Conservation (phyloP, 306 rosid genomes). For the Casuarina glauca region DNA sequence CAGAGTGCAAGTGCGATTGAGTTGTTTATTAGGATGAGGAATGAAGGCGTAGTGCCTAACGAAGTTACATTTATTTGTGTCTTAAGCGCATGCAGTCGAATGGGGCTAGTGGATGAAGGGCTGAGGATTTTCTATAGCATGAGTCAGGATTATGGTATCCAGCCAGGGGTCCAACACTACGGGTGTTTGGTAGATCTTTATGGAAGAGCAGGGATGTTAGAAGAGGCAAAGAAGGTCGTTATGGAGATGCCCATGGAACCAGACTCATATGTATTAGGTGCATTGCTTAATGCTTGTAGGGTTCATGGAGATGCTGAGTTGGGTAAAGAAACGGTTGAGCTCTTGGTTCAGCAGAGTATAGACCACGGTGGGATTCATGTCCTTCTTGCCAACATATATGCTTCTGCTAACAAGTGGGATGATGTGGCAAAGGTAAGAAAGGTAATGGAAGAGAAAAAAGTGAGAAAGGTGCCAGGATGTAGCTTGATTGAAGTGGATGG, state of each 20-base stretch:
- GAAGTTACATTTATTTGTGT: constrained; percentile 48
- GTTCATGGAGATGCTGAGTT: constrained; percentile 43
- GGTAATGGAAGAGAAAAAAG: constrained; percentile 39
- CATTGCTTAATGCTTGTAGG: constrained; percentile 51
- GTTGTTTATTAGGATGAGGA: constrained; percentile 37
- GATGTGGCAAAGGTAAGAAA: constrained; percentile 38
- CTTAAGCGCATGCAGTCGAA: constrained; percentile 49
- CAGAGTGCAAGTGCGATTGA: constrained; percentile 37
- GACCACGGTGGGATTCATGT: constrained; percentile 47
- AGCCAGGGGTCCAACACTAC: constrained; percentile 43
- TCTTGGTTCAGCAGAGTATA: constrained; percentile 31
- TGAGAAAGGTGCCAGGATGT: constrained; percentile 45
- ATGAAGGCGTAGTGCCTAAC: constrained; percentile 42
- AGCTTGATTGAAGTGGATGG: constrained; percentile 45
- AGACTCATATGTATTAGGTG: constrained; percentile 48
- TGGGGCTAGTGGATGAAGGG: constrained; percentile 49
- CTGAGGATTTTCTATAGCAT: constrained; percentile 40
- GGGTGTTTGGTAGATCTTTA: constrained; percentile 57
- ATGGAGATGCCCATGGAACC: constrained; percentile 47
- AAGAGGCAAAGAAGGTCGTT: constrained; percentile 42
- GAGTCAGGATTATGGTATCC: constrained; percentile 25
- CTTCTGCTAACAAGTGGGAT: constrained; percentile 46
- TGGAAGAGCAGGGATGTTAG: constrained; percentile 51
- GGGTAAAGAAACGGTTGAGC: constrained; percentile 34
- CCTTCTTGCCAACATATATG: constrained; percentile 48